Evolutionary conservation across 2,329 filamentous ascomycete species (phyloP), one percentile per base, ranked within the genome.

Genomic region (Aspergillus sp.): DNA sequence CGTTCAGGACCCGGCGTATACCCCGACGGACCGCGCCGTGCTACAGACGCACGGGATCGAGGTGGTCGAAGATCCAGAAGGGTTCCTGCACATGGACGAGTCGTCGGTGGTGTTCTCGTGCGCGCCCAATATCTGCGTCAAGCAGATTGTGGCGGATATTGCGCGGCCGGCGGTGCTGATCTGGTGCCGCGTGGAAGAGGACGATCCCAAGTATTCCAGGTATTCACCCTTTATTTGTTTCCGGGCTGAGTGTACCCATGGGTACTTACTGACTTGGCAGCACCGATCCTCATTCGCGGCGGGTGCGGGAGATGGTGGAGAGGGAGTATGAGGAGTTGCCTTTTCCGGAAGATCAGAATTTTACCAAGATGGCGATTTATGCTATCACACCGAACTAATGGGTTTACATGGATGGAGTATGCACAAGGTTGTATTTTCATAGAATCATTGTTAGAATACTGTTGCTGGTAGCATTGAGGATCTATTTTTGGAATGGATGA

Each of bases 101-200:
- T 49, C 65, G 13, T 61, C 65, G 7, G 36, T 71, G 10, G 64
- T 72, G n/a, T 58, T 72, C 50, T 64, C 65, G 2, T 50, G 60
- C 41, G 60, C 56, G 16, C 46, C 64, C 5, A 54, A 60, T 36
- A 58, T 65, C 2, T 64, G 67, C 3, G 56, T 71, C 13, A 67
- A 66, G 29, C 65, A 72, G 53, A 64, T 71, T 21, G 58, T 73
- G 38, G 62, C 68, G 17, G 70, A 73, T 55, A 49, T 68, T 44
- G 63, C 67, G 14, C 59, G 59, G 14, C 68, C 67, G 5, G 56
- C 34, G 2, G 45, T 55, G 13, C 36, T 62, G 19, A 52, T 63
- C 19, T 62, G 60, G 53, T 42, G 40, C 19, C 3, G 9, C 3
- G 40, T 42, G 5, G 10, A 42, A 17, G 19, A 42, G 16, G 40